phyloP scores from a whole-genome alignment of 176 grass and related monocot species.

The Oryza glumipatula region DNA sequence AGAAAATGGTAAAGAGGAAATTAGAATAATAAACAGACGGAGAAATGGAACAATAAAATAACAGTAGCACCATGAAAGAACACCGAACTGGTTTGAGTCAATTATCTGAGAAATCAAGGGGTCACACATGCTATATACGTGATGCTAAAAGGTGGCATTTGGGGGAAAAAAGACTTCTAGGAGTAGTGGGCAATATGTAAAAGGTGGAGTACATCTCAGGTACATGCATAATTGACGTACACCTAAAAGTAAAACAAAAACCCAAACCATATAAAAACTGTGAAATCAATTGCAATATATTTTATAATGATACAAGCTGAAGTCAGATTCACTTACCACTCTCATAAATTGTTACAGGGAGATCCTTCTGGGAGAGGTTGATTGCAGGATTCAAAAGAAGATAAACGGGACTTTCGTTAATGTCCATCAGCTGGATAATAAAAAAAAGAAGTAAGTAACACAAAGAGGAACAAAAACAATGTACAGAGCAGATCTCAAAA shows the following conservation, averaged over 20 bases:
- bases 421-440: conserved; percentile 85
- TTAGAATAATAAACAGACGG: not conserved
- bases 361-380: conserved; percentile 94
- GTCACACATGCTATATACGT: not conserved
- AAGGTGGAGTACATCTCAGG: not conserved
- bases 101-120: conserved; percentile 16
- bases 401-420: conserved; percentile 97
- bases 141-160: conserved; percentile 12
- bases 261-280: not conserved
- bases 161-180: not conserved
- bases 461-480: conserved; percentile 12
- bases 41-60: not conserved
- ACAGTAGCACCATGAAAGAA: not conserved
- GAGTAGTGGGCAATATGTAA: too few relatives aligned
- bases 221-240: not conserved
- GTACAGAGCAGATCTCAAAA: conserved; percentile 25
- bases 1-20: not conserved
- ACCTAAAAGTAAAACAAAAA: not conserved
- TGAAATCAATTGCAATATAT: conserved; percentile 5
- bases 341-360: conserved; percentile 94
- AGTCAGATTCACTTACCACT: conserved; percentile 62
- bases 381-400: conserved; percentile 96
- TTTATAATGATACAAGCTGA: not conserved
- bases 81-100: not conserved
- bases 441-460: conserved; percentile 27